phyloP scores from a whole-genome alignment of 148 eudicot species.

The Chenopodium berlandieri region DNA sequence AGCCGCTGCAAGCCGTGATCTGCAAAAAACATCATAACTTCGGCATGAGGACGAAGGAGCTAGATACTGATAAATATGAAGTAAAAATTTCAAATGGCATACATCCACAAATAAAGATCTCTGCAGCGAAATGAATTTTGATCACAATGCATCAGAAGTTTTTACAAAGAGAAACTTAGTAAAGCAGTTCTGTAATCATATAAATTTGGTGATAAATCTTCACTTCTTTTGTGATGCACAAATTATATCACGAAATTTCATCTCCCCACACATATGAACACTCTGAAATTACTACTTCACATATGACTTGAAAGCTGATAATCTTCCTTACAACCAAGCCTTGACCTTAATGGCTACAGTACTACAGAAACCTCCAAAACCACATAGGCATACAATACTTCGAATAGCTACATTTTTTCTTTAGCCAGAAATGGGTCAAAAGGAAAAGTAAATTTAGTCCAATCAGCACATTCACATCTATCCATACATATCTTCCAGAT shows the following conservation, averaged over 20 bases:
- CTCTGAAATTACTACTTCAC: neutral
- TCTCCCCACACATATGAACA: neutral
- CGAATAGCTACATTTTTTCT: neutral
- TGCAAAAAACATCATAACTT: slow-evolving; percentile 31
- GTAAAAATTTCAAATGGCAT: neutral
- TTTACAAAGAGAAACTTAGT: neutral
- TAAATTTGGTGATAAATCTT: neutral
- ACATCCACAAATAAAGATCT: neutral
- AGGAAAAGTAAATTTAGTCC: neutral
- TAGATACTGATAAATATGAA: neutral
- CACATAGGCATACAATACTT: neutral
- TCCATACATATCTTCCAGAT: neutral
- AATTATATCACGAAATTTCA: neutral
- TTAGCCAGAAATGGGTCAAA: neutral
- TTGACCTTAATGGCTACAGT: neutral
- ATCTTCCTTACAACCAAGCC: neutral
- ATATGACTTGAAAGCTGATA: neutral
- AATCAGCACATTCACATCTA: neutral
- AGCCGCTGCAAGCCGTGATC: slow-evolving; percentile 77
- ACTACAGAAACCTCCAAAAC: too few relatives aligned
- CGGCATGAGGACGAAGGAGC: neutral
- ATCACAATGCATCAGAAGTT: neutral
- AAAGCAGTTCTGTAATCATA: neutral
- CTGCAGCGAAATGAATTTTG: neutral
- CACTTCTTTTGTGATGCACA: neutral